A percentile compares a stretch with the other conserved stretches of the same genome.
Evolutionary conservation across 148 eudicot species (phyloP).

Genomic region (Amaranthus cruentus): DNA sequence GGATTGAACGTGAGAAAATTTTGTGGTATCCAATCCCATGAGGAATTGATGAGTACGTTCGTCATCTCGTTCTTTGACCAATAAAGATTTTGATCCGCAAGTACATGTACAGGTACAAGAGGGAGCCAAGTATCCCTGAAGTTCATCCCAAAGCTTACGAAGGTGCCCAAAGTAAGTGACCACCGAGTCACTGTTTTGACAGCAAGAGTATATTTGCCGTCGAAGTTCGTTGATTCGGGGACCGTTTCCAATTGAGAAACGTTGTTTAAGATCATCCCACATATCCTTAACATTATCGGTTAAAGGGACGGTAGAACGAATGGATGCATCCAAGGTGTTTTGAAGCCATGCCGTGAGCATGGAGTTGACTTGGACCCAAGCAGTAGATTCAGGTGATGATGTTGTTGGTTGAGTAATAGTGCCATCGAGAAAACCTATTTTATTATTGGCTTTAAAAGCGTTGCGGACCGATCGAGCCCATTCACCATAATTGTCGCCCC

Average conservation of each 20-base stretch:
- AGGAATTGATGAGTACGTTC: background rate
- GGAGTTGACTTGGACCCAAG: background rate
- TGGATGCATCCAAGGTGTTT: background rate
- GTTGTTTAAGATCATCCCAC: no score
- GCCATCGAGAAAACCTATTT: no score
- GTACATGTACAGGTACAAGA: background rate
- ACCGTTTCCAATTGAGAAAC: no score
- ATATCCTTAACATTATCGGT: background rate
- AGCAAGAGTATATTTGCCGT: no score
- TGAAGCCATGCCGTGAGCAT: background rate
- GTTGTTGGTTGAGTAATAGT: no score
- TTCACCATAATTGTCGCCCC: background rate
- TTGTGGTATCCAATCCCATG: background rate
- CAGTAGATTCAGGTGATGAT: no score
- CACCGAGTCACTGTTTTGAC: background rate
- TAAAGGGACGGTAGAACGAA: background rate
- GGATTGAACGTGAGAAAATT: background rate
- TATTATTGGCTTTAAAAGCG: no score
- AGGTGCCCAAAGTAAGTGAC: background rate
- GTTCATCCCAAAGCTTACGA: background rate
- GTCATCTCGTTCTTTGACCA: background rate
- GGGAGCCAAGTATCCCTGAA: background rate
- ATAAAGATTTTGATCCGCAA: background rate
- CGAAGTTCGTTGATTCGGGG: no score
- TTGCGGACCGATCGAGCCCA: background rate